Evolutionary conservation across 768 basidiomycete genomes (phyloP), one percentile per base, ranked within the genome.

Genomic region (Gymnopilus dilepis): DNA sequence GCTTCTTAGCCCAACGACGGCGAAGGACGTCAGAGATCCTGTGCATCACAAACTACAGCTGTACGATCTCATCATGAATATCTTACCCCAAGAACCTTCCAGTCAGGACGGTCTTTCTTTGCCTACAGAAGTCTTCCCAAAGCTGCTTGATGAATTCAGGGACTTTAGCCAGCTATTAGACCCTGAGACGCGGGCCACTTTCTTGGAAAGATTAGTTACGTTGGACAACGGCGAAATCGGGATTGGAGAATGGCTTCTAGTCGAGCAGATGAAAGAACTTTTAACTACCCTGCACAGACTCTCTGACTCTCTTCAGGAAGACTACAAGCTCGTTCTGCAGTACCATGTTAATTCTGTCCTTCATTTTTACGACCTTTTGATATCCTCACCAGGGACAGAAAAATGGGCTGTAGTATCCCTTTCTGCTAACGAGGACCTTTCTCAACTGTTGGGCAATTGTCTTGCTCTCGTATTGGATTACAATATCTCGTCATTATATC

Each of bases 201-300:
- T 92, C 24, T 69, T 92, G 26, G 74, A 80, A 48, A 80, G 85
- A 5, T 77, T 93, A 2, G 76, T 83, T 21, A 76, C 71, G 17
- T 72, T 92, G 13, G 92, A 94, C 63, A 71, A 77, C 5, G 86
- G 84, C 2, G 71, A 78, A 24, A 72, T 83, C 21, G 86, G 86
- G 3, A 73, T 90, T 2, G 88, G 84, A 17, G 87, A 90, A 61
- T 94, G 90, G 90, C 67, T 93, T 24, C 66, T 94, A 8, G 67
- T 74, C n/a, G 84, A 89, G 63, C 88, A 90, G 61, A 66, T 89
- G 60, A 85, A 84, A 69, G 73, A 78, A n/a, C 73, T 89, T 45
- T 73, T 73, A 6, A 71, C 70, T 12, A 69, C 73, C 21, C 73
- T 86, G 21, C 75, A 77, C 52, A 54, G 24, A 33, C 50, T 63